A percentile compares a stretch with the other conserved stretches of the same genome.
Evolutionary conservation across 148 eudicot genomes (phyloP).

Genomic region (Rhododendron ferrugineum): DNA sequence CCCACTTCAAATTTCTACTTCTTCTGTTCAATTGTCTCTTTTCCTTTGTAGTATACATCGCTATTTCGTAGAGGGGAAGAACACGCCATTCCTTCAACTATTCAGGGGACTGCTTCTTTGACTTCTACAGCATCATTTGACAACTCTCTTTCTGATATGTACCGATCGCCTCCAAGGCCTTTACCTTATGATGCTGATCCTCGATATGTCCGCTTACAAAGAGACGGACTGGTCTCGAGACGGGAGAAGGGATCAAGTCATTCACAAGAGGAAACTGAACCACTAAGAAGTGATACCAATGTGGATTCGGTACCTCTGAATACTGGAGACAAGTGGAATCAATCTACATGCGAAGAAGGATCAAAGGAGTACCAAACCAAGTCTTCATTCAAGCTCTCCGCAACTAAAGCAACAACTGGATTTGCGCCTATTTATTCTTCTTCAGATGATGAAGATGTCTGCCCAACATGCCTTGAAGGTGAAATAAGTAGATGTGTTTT

Average conservation of each 20-base stretch:
- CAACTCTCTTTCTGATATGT: conserved; percentile 60
- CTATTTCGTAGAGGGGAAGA: conserved; percentile 71
- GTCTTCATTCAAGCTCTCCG: conserved; percentile 53
- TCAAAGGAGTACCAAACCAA: conserved; percentile 48
- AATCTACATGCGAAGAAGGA: conserved; percentile 56
- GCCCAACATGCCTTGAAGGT: conserved; percentile 98
- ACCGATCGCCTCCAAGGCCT: conserved; percentile 84
- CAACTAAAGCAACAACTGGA: conserved; percentile 42
- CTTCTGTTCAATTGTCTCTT: neutral
- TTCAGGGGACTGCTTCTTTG: conserved; percentile 64
- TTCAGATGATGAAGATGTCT: conserved; percentile 89
- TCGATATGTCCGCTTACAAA: conserved; percentile 53
- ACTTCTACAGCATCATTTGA: conserved; percentile 55
- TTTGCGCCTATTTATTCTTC: conserved; percentile 60
- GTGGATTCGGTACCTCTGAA: conserved; percentile 49
- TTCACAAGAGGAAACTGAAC: conserved; percentile 71
- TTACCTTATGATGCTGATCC: conserved; percentile 87
- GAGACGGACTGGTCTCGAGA: conserved; percentile 70
- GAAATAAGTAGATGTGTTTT: neutral
- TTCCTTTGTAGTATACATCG: conserved; percentile 61
- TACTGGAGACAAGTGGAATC: conserved; percentile 56
- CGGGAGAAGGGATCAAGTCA: conserved; percentile 81
- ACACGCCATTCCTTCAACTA: conserved; percentile 55
- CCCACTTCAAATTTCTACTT: neutral
- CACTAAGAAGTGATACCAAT: conserved; percentile 60